Conservation (phyloP, 2,329 filamentous ascomycete genomes). For the Dryadomyces sulphureus region DNA sequence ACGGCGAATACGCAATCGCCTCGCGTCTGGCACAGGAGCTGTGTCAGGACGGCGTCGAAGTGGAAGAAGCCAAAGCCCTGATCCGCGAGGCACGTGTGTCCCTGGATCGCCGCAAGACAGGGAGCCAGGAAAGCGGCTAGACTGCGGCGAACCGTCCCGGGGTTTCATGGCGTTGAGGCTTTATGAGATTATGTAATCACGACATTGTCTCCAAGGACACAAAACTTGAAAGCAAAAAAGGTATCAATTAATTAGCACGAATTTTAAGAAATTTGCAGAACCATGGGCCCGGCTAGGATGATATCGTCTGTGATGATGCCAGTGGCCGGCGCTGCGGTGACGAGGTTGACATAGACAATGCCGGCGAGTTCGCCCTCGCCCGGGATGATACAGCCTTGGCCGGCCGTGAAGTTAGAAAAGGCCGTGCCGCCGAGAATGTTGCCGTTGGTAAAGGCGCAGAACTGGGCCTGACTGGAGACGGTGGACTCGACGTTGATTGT, state of each 20-base stretch:
- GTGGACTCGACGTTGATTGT: constrained; percentile 33
- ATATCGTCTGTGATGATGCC: constrained; percentile 45
- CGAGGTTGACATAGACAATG: constrained; percentile 52
- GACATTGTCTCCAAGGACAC: background rate
- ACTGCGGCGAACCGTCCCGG: background rate
- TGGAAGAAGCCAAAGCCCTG: constrained; percentile 90
- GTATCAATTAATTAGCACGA: background rate
- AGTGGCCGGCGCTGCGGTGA: constrained; percentile 33
- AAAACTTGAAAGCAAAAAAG: background rate
- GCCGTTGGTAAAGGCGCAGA: constrained; percentile 55
- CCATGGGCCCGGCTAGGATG: constrained; percentile 50
- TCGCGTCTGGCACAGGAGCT: constrained; percentile 77
- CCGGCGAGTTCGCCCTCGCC: constrained; percentile 38
- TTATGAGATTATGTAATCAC: background rate
- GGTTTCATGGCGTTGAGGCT: background rate
- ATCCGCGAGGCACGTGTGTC: constrained; percentile 73
- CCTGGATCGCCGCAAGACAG: constrained; percentile 31
- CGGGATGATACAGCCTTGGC: constrained; percentile 44
- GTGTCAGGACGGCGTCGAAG: constrained; percentile 89
- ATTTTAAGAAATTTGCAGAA: constrained; percentile 32
- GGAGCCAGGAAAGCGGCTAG: background rate
- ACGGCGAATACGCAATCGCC: constrained; percentile 60
- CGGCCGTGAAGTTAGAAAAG: constrained; percentile 41
- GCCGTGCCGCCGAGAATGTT: constrained; percentile 39
- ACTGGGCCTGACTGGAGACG: constrained; percentile 33